A percentile compares a stretch with the other conserved stretches of the same genome.
Evolutionary conservation across 176 grass and related monocot genomes (phyloP).

Genomic region (Elymus sibiricus): DNA sequence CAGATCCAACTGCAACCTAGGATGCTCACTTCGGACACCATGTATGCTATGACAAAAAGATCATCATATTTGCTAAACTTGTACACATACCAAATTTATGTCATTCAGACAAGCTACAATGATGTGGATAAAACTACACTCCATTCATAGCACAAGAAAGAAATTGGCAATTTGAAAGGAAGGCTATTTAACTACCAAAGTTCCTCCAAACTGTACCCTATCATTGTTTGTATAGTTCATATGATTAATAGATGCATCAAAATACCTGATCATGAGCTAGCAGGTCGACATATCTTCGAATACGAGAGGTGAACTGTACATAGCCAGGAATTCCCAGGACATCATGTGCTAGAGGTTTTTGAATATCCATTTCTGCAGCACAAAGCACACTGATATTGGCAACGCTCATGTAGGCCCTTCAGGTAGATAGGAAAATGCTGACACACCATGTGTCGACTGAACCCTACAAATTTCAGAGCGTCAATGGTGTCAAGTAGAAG

Average conservation of each 20-base stretch:
- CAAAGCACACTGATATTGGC: conserved; percentile 76
- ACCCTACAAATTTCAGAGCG: conserved; percentile 44
- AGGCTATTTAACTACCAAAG: no score
- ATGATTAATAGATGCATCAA: conserved; percentile 1
- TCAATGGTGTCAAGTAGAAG: conserved; percentile 2
- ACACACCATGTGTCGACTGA: conserved; percentile 77
- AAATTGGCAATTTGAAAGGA: no score
- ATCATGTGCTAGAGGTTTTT: conserved; percentile 61
- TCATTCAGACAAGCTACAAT: no score
- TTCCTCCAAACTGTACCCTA: no score
- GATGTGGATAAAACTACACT: no score
- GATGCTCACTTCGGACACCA: no score
- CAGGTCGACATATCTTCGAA: conserved; percentile 87
- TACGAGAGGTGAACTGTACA: conserved; percentile 88
- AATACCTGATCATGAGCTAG: conserved; percentile 89
- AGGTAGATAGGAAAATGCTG: conserved; percentile 70
- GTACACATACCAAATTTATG: no score
- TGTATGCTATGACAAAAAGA: no score
- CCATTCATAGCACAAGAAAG: no score
- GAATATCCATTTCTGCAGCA: conserved; percentile 76
- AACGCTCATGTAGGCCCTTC: conserved; percentile 74
- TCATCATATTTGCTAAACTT: no score
- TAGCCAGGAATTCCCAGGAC: conserved; percentile 83
- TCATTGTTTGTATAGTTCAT: not conserved
- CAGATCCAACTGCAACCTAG: no score